Evolutionary conservation across 768 basidiomycete genomes (phyloP), one percentile per base, ranked within the genome.

Genomic region (Psilocybe sp.): DNA sequence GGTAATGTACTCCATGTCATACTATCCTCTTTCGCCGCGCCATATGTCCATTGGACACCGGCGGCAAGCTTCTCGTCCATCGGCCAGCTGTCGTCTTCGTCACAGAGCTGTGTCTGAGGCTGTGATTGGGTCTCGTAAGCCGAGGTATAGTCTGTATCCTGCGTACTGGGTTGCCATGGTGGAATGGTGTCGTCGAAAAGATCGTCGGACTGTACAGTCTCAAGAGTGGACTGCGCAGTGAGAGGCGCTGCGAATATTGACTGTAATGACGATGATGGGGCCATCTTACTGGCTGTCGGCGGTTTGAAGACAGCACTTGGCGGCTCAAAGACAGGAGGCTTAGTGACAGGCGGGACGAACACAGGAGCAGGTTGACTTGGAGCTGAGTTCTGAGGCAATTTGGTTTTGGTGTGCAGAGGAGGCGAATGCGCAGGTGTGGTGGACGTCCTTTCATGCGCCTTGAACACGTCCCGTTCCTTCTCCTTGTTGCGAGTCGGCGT

Each of bases 81-180:
- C 9, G 84, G 85, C 87, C 87, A 90, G 60, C 87, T 89, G 58
- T 89, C 87, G 45, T 84, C 83, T 40, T 83, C 81, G 46, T 82
- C 77, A 42, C 74, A 61, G 1, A 68, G 56, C 50, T 63, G 66
- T 50, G 60, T 57, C 13, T 52, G 61, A 2, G 62, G 63, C 43
- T 66, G 66, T 3, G 68, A 61, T 57, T 78, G 75, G 5, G 68
- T 71, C 13, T 64, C 66, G 37, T 64, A 63, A 32, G 53, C 58
- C 14, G 67, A 65, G 4, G 75, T 76, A 48, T 74, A 75, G 35
- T 78, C 77, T 0, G 79, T 81, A 18, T 85, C 84, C 62, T 89
- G 86, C 2, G 79, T 80, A 4, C 71, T 71, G 0, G 80, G 72
- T 60, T 77, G 69, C 85, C 87, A 87, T 6, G 77, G 66, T 11